Evolutionary conservation across 495 filamentous ascomycete genomes (phyloP).

Genomic region (Neurospora cerealis): DNA sequence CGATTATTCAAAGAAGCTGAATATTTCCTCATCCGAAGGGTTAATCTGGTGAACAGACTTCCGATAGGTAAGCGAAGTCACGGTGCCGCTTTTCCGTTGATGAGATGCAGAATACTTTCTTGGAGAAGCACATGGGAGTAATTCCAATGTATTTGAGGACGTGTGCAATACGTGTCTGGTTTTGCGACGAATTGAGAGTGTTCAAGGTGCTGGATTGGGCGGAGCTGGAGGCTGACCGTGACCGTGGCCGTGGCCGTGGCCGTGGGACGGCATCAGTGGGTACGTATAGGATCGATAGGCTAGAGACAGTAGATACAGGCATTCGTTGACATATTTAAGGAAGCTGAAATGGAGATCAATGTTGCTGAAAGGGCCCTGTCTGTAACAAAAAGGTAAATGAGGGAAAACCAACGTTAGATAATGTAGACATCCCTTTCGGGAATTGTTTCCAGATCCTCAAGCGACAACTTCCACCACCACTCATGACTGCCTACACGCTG

Average conservation of each 20-base stretch:
- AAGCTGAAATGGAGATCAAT: background rate
- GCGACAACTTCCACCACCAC: background rate
- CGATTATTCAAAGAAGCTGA: too few species aligned
- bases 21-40: background rate
- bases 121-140: background rate
- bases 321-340: background rate
- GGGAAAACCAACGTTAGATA: background rate
- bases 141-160: background rate
- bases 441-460: background rate
- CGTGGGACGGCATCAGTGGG: background rate
- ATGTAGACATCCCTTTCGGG: background rate
- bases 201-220: background rate
- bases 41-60: background rate
- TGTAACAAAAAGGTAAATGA: background rate
- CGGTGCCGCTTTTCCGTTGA: background rate
- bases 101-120: background rate
- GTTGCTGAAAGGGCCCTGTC: background rate
- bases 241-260: background rate
- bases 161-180: background rate
- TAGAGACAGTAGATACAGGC: background rate
- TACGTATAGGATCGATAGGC: fast-evolving
- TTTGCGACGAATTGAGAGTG: background rate
- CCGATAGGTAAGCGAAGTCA: background rate
- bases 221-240: background rate
- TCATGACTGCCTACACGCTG: background rate